Base-by-base conservation (phyloP, 495 filamentous ascomycete genomes). In the Chaetomium cochliodes region DNA sequence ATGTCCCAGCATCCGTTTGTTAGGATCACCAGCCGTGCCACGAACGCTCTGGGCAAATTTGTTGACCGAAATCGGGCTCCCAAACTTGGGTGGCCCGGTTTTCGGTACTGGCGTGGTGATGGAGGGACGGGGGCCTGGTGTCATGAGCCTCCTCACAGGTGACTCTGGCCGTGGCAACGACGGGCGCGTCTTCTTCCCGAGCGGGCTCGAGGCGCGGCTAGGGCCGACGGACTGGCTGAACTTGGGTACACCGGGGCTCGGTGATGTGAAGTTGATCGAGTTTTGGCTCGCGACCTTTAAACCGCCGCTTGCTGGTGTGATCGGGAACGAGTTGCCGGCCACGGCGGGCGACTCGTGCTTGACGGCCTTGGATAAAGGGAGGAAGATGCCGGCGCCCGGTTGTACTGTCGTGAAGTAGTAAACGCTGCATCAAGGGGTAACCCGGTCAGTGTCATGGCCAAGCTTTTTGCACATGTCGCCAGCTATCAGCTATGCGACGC, bases 151-250 rank as follows among this genome's bases (percentile, higher is more conserved):
- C 59, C 90, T 81, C 26, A 90, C 77, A 9, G 93, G 93, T 0
- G 92, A 96, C 61, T 96, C 93, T 3, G 93, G 90, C 23, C 92
- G 88, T 63, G 91, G 89, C 47, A 97, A 80, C 39, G 94, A 97
- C 7, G 89, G 87, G 51, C 89, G 85, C 22, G 85, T 77, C 69
- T 86, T 87, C 73, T 89, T 91, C 60, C 90, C 85, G 23, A 84
- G 74, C 4, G 90, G 88, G 70, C 89, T 91, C 25, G 84, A 73
- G 25, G 88, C 87, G 71, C 88, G 83, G n/a, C 85, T 83, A 11
- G 91, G 90, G 0, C 93, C 94, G 39, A 96, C 82, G 5, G 92
- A 92, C 75, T 96, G 90, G 77, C 90, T 91, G 77, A 94, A 92
- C 69, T 91, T 89, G 62, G 82, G 77, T 47, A 85, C 42, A 0